Evolutionary conservation across 306 rosid species (phyloP), one percentile per base, ranked within the genome.

Genomic region (Luffa aegyptiaca): DNA sequence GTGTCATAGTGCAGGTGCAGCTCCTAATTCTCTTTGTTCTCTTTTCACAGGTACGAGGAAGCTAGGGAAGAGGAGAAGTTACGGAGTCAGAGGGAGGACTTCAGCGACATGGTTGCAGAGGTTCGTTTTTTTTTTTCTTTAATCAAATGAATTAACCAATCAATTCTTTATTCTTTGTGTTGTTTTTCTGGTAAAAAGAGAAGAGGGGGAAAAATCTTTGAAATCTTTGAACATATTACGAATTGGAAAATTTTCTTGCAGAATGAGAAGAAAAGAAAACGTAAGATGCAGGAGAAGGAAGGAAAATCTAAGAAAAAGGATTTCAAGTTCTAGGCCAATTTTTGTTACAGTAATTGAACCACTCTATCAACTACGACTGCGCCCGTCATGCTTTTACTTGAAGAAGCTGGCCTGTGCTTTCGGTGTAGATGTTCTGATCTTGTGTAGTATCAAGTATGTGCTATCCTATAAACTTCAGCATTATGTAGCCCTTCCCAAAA

Each of bases 81-180:
- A 79, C 99, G 96, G 4, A 93, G 93, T 84, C 99, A 93, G 90
- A 92, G 96, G 52, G 97, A 96, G 78, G 99, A 96, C 84, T 96
- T 96, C 89, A 96, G 97, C 84, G 98, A 96, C 81, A 90, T 96
- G 99, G 99, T 96, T 84, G 98, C 97, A 1, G 99, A 95, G 94
- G 99, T 95, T 44, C 46, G 88, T 1, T 35, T 81, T 58, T 26
- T 26, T 26, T 26, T 26, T 26, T 26, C 0, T 26, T 26, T 26
- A 26, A 21, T 81, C 44, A 26, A 42, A 36, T 33, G 80, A 44
- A 8, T 39, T 53, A 31, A 74, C 20, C 44, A 1, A 71, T 42
- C 5, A 46, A 8, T 16, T 49, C 59, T 48, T 13, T 12, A 8
- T 69, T 9, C 53, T 41, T 20, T 69, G 53, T 5, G 31, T 26